Evolutionary conservation across 192 early-diverging fungal species (phyloP), one percentile per base, ranked within the genome.

Genomic region (Coemansia furcata): DNA sequence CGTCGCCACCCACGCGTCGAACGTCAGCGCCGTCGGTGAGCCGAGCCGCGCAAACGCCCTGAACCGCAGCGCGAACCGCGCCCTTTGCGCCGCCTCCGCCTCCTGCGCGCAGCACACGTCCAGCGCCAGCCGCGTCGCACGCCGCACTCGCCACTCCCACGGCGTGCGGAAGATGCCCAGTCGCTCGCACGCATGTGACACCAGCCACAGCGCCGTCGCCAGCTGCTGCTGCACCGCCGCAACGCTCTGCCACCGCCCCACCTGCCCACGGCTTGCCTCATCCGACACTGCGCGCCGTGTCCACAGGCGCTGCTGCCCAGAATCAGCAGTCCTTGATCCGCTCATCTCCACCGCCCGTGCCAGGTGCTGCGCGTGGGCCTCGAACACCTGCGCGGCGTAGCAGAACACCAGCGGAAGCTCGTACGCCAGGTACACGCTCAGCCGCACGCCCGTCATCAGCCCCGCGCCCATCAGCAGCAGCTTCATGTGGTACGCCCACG

Each of bases 401-500:
- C 78, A 68, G 54, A 76, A 69, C 19, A 81, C 42, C n/a, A 29
- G 17, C 21, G 73, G 59, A 54, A 76, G 50, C 67, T 81, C 78
- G 52, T 81, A 67, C 21, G 19, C 54, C 60, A 60, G 44, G 30
- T 81, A 81, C 55, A 76, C 62, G 0, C 55, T 46, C 60, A 81
- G 62, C 4, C 78, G 73, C 23, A 73, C 43, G 0, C 78, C 78
- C 1, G 55, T 46, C 52, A 73, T 38, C 42, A 81, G 63, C 9
- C 55, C 70, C 5, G 21, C 37, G 37, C 73, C 71, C 54, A 76
- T 63, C 14, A 73, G 40, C 33, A 76, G 33, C 23, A 81, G 71
- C 67, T 81, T 81, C 65, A 73, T 60, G 44, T 76, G 78, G 71
- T 81, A 81, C 23, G 61, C 68, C 78, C 78, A 81, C 47, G 78